These are phyloP conservation scores for Epichloe gansuensis DNA, from an alignment of 2,329 filamentous ascomycete genomes.

Conservation along the genomic window DNA sequence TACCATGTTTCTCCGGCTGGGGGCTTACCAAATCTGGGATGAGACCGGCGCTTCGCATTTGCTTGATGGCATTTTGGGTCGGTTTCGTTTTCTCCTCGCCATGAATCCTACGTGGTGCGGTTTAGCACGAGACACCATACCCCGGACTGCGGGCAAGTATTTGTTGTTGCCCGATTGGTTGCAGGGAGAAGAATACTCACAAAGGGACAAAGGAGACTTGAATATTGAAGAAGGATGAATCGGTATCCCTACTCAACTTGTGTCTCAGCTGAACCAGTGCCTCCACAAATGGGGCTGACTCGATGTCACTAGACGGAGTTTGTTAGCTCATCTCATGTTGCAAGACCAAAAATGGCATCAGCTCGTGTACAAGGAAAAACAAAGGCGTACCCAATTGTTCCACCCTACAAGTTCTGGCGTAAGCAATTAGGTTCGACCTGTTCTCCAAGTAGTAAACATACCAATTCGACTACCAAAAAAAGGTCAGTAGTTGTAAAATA, in stretches of 20 bases:
- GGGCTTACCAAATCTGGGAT: constrained; percentile 53
- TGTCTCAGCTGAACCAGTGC: constrained; percentile 69
- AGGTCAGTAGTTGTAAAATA: constrained; percentile 9
- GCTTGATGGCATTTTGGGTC: constrained; percentile 80
- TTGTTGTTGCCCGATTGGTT: not conserved
- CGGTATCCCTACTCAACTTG: constrained; percentile 49
- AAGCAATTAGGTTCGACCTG: not conserved
- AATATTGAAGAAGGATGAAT: constrained; percentile 68
- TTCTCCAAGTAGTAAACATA: constrained; percentile 11
- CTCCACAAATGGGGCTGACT: constrained; percentile 79
- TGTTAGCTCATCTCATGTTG: not conserved
- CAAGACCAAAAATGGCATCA: not conserved
- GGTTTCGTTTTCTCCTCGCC: constrained; percentile 92
- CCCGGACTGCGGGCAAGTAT: not conserved
- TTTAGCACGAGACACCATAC: not conserved
- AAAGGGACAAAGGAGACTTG: constrained; percentile 80
- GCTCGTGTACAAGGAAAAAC: not conserved
- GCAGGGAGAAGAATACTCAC: constrained; percentile 4
- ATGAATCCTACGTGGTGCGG: constrained; percentile 18
- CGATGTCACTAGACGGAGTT: constrained; percentile 46
- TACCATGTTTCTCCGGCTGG: not conserved
- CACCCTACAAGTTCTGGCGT: constrained; percentile 31
- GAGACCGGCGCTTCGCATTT: constrained; percentile 69
- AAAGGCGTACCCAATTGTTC: constrained; percentile 39
- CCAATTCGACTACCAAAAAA: constrained; percentile 20